Percentiles rank a stretch among this genome's conserved stretches.
These are phyloP conservation scores for Backusella sp. DNA, from an alignment of 192 early-diverging fungal species.

Conservation along the genomic window DNA sequence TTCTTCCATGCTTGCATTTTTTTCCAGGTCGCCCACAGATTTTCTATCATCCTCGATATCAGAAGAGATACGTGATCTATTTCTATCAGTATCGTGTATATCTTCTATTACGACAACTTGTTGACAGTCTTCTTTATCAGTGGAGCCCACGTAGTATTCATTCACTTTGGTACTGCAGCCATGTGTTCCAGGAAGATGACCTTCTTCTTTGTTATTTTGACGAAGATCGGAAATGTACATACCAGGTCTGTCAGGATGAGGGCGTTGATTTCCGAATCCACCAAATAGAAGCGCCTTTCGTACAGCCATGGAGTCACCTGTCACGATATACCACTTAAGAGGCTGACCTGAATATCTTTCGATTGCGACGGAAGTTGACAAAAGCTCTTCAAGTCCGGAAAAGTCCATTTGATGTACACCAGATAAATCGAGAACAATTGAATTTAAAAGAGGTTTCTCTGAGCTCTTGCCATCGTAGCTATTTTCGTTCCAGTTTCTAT, in stretches of 20 bases:
- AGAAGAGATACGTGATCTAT: neutral
- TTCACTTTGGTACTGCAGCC: neutral
- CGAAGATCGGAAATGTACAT: neutral
- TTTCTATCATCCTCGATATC: neutral
- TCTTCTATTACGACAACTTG: constrained; percentile 7
- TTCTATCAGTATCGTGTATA: neutral
- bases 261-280: constrained; percentile 30
- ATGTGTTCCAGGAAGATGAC: neutral
- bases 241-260: neutral
- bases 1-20: neutral
- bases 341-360: constrained; percentile 21
- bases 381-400: constrained; percentile 75
- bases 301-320: constrained; percentile 12
- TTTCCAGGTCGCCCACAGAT: neutral
- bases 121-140: neutral
- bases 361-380: constrained; percentile 52
- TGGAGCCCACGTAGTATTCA: neutral
- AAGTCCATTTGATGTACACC: constrained; percentile 78
- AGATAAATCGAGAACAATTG: constrained; percentile 80
- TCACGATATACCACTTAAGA: constrained; percentile 23
- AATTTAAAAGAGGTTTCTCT: constrained; percentile 51
- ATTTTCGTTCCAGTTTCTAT: constrained; percentile 29
- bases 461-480: constrained; percentile 42
- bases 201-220: neutral
- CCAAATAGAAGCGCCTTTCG: constrained; percentile 22